A percentile compares a stretch with the other conserved stretches of the same genome.
phyloP scores from a whole-genome alignment of 371 early-diverging fungal genomes.

The Smittium culicis region DNA sequence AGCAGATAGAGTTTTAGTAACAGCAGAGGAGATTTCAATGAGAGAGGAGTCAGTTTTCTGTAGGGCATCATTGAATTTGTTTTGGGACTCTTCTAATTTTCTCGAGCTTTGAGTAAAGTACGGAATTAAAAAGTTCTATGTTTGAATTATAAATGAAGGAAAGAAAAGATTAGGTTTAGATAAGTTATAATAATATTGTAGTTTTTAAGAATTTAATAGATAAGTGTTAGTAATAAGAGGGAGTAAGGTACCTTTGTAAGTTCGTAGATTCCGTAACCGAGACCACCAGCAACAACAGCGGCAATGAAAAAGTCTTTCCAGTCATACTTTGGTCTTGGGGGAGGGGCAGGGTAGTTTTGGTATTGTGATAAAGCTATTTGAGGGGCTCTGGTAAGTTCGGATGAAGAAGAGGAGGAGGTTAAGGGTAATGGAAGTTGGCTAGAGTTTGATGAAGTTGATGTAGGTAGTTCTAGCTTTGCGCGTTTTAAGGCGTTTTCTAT shows the following conservation, averaged over 20 bases:
- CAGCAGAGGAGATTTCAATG: slow-evolving; percentile 45
- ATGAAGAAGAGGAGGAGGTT: neutral
- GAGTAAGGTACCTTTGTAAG: slow-evolving; percentile 41
- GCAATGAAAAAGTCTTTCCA: slow-evolving; percentile 92
- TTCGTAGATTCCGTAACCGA: slow-evolving; percentile 67
- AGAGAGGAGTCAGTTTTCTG: slow-evolving; percentile 56
- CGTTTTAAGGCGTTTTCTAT: slow-evolving; percentile 79
- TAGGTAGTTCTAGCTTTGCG: slow-evolving; percentile 20
- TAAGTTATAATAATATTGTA: too few relatives aligned
- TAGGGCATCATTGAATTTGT: slow-evolving; percentile 40
- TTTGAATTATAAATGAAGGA: too few relatives aligned
- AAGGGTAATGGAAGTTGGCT: slow-evolving; percentile 20
- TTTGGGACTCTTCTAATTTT: slow-evolving; percentile 52
- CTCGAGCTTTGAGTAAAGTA: neutral
- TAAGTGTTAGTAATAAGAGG: too few relatives aligned
- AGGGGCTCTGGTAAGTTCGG: slow-evolving; percentile 11
- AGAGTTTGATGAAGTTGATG: slow-evolving; percentile 5
- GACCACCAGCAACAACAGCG: slow-evolving; percentile 70
- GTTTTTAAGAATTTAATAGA: too few relatives aligned
- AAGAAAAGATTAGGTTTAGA: neutral
- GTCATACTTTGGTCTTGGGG: slow-evolving; percentile 53
- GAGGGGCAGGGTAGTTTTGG: slow-evolving; percentile 37
- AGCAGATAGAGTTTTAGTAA: slow-evolving; percentile 37
- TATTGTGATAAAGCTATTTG: neutral
- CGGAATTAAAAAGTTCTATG: slow-evolving; percentile 32